Evolutionary conservation across 495 filamentous ascomycete genomes (phyloP).

Genomic region (Penicillium simplicissimum): DNA sequence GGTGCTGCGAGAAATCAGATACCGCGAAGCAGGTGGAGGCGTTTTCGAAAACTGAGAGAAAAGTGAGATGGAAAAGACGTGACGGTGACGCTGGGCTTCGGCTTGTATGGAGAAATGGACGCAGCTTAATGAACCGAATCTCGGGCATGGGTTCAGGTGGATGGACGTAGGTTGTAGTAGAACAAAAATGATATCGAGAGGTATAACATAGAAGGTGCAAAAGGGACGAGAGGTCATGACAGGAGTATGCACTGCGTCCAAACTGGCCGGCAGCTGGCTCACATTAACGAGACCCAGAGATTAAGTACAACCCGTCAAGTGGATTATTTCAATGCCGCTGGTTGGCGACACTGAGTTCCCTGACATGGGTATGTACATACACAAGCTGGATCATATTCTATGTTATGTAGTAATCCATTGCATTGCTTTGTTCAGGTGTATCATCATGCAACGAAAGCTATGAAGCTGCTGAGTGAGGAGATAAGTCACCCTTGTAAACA

Average conservation of each 20-base stretch:
- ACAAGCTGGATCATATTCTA: not conserved
- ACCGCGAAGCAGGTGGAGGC: no score
- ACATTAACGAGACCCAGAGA: not conserved
- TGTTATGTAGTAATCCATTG: not conserved
- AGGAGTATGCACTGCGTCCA: not conserved
- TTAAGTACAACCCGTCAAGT: no score
- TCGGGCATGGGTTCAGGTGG: not conserved
- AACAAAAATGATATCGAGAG: not conserved
- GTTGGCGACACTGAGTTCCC: not conserved
- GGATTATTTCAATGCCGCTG: no score
- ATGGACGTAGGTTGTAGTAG: not conserved
- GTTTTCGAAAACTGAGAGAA: not conserved
- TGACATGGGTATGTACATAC: not conserved
- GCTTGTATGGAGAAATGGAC: not conserved
- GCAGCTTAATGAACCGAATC: not conserved
- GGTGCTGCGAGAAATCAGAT: no score
- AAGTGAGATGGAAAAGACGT: not conserved
- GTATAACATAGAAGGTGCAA: not conserved
- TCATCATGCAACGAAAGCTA: slow-evolving; percentile 14
- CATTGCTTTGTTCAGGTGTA: not conserved
- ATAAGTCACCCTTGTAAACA: slow-evolving; percentile 14
- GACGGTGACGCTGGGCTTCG: not conserved
- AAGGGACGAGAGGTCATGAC: not conserved
- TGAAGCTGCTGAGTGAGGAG: slow-evolving; percentile 10
- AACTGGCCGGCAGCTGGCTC: not conserved